Base-by-base conservation (phyloP, 768 basidiomycete genomes). In the Podaxis sp. region DNA sequence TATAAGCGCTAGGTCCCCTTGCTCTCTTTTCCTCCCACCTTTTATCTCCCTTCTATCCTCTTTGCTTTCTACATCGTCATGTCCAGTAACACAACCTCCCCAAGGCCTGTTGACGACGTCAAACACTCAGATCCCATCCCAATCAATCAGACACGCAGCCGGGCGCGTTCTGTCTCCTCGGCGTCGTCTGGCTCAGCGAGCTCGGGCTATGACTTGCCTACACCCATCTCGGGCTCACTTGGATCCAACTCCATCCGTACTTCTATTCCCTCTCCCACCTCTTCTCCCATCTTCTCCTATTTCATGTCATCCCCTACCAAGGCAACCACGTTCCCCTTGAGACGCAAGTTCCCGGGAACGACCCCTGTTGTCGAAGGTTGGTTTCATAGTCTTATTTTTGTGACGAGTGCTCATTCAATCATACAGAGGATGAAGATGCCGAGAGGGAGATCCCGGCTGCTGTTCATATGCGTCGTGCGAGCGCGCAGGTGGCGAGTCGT, bases 261-360 rank as follows among this genome's bases (percentile, higher is more conserved):
- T 53, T 77, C 80, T 6, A 69, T 80, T 9, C 75, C 80, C 4
- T 85, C 87, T 3, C 83, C 89, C 5, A 82, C 84, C 6, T 80
- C 79, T 4, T 90, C 90, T 3, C 91, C 91, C 51, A 87, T 91
- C 58, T 74, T 92, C 55, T 84, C 85, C 59, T 87, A 88, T 71
- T 88, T 89, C 46, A 77, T 79, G 55, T 85, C 88, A 66, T 84
- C 86, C 2, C 85, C 88, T 9, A 76, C 85, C 13, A 86, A 85
- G 67, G 67, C 78, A 49, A 72, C 79, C 3, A 84, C 85, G 7
- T 87, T 88, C 69, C 88, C 89, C 22, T 88, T 87, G 77, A 76
- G 74, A 59, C 79, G 82, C 64, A 83, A 84, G 65, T 85, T 83
- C 59, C 33, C 54, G 19, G 78, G 83, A 1, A 76, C 82, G 8